These are phyloP conservation scores for Tulasnella sp. DNA, from an alignment of 768 basidiomycete genomes.

Conservation along the genomic window DNA sequence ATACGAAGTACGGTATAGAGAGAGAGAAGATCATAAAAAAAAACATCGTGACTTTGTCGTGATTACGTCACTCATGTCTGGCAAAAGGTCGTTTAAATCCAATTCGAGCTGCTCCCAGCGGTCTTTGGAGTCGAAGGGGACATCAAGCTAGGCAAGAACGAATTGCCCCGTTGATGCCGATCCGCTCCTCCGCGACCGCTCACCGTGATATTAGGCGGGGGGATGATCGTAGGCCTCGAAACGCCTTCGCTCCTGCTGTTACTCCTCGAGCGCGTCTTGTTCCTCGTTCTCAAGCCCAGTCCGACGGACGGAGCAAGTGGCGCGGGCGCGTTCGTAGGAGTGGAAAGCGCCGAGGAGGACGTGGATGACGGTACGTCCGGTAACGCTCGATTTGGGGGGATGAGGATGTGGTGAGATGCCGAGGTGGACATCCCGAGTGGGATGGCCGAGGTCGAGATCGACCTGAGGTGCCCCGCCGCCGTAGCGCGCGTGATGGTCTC, in stretches of 20 bases:
- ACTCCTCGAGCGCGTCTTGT: background rate
- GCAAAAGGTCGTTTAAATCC: background rate
- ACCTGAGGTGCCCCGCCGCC: background rate
- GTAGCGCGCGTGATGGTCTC: background rate
- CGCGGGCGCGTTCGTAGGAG: background rate
- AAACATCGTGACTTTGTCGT: background rate
- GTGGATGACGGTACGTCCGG: background rate
- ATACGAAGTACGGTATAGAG: background rate
- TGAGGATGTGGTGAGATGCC: background rate
- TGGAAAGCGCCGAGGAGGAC: background rate
- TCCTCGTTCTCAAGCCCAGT: background rate
- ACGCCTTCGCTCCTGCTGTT: background rate
- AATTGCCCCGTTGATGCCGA: background rate
- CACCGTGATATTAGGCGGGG: background rate
- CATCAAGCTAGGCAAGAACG: conserved; percentile 6
- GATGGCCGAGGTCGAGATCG: background rate
- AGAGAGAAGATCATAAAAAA: background rate
- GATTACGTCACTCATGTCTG: no score
- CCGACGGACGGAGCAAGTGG: background rate
- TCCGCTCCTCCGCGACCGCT: background rate
- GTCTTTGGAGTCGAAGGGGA: conserved; percentile 2
- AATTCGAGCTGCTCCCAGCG: background rate
- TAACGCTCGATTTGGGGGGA: background rate
- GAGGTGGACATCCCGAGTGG: background rate
- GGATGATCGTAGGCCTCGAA: background rate